Conservation (phyloP, 495 filamentous ascomycete species). For the Penicillium goetzii region DNA sequence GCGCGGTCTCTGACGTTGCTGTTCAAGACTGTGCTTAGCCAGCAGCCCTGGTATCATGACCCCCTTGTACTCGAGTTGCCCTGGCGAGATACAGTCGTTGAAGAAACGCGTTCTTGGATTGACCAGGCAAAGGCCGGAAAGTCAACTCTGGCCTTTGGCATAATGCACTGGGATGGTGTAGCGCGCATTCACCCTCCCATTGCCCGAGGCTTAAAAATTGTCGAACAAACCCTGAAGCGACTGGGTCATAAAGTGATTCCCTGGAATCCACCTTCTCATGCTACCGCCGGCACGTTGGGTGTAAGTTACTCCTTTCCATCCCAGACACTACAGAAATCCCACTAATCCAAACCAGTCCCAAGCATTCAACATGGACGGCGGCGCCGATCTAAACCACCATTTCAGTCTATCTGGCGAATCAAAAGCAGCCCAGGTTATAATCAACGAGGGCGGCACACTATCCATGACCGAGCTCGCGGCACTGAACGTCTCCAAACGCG, state of each 20-base stretch:
- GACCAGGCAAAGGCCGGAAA: conserved; percentile 30
- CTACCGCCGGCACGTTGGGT: conserved; percentile 32
- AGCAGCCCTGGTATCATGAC: conserved; percentile 67
- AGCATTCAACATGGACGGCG: conserved; percentile 49
- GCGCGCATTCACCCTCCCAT: conserved; percentile 58
- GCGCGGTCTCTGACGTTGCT: conserved; percentile 55
- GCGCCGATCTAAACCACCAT: conserved; percentile 53
- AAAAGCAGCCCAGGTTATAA: conserved; percentile 43
- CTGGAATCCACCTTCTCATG: conserved; percentile 61
- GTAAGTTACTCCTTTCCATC: conserved; percentile 25
- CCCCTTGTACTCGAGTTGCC: conserved; percentile 64
- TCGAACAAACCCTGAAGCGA: conserved; percentile 52
- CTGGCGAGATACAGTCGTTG: conserved; percentile 60
- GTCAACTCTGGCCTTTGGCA: conserved; percentile 54
- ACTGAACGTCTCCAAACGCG: conserved; percentile 60
- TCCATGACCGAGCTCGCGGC: conserved; percentile 54
- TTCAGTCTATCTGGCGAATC: conserved; percentile 61
- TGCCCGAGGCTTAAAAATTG: conserved; percentile 54
- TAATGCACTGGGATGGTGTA: conserved; percentile 55
- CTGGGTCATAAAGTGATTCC: conserved; percentile 61
- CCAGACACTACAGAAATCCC: background rate
- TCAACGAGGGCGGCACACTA: conserved; percentile 26
- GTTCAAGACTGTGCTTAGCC: conserved; percentile 56
- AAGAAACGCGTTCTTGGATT: conserved; percentile 49
- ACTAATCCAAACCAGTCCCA: conserved; percentile 17